Conservation (phyloP, 306 rosid species). For the Macrotyloma uniflorum region DNA sequence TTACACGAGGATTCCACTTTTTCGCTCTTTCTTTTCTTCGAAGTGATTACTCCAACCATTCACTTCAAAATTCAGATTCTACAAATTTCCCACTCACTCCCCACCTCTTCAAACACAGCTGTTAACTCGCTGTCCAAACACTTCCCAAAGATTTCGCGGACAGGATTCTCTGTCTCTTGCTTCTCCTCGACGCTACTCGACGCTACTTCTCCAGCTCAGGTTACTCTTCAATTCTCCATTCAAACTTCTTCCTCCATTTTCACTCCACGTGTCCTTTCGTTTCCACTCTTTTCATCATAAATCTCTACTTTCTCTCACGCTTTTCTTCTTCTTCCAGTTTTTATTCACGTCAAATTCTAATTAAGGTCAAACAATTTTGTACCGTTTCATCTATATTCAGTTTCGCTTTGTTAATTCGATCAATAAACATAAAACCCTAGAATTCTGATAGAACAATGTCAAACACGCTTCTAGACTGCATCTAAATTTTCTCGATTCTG, state of each 20-base stretch:
- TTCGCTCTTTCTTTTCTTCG: constrained; percentile 27
- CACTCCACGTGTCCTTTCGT: too few species aligned
- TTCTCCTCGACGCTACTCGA: neutral
- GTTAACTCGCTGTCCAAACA: constrained; percentile 4
- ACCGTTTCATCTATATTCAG: neutral
- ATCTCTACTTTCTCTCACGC: too few species aligned
- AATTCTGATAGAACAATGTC: neutral
- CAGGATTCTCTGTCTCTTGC: constrained; percentile 6
- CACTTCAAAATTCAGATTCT: constrained; percentile 42
- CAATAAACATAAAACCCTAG: neutral
- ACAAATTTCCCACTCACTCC: constrained; percentile 46
- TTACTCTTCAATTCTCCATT: neutral
- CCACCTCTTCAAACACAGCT: constrained; percentile 34
- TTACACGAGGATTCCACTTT: constrained; percentile 63
- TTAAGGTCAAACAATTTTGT: neutral
- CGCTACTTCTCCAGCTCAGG: too few species aligned
- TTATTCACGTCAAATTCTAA: too few species aligned
- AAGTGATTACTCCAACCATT: neutral
- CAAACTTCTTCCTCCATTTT: neutral
- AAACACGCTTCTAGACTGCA: neutral
- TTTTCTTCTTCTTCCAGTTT: too few species aligned
- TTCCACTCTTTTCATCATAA: too few species aligned
- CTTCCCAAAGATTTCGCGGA: constrained; percentile 1
- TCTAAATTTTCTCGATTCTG: neutral
- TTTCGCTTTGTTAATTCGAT: neutral